phyloP scores from a whole-genome alignment of 2,329 filamentous ascomycete species.

The Pseudogymnoascus sp. region DNA sequence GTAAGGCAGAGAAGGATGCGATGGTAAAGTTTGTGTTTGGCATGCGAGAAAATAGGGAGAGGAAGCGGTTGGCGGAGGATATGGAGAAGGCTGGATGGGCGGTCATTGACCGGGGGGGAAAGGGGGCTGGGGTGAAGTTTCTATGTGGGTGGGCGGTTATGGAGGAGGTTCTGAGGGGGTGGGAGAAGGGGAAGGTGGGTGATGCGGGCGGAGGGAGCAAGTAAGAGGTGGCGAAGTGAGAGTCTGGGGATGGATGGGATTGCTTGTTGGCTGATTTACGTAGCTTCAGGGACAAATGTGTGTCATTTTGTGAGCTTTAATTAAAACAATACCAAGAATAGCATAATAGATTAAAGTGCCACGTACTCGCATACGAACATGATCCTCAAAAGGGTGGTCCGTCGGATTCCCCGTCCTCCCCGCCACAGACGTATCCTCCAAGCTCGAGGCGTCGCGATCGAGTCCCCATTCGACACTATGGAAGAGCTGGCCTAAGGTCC shows the following conservation, averaged over 20 bases:
- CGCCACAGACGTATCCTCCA: constrained; percentile 36
- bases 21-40: not conserved
- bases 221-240: not conserved
- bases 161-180: not conserved
- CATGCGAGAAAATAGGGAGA: not conserved
- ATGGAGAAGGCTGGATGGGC: not conserved
- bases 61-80: not conserved
- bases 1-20: not conserved
- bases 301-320: not conserved
- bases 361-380: constrained; percentile 27
- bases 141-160: not conserved
- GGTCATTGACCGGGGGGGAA: not conserved
- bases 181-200: not conserved
- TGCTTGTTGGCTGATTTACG: not conserved
- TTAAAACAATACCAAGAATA: not conserved
- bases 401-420: constrained; percentile 55
- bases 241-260: not conserved
- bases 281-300: not conserved
- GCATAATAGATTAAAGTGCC: not conserved
- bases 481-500: constrained; percentile 43
- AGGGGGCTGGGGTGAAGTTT: not conserved
- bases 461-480: constrained; percentile 34
- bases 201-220: not conserved
- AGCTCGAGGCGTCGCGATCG: constrained; percentile 27
- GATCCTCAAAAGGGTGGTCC: constrained; percentile 65